phyloP scores from a whole-genome alignment of 2,329 filamentous ascomycete genomes.

The Neoarthrinium moseri region DNA sequence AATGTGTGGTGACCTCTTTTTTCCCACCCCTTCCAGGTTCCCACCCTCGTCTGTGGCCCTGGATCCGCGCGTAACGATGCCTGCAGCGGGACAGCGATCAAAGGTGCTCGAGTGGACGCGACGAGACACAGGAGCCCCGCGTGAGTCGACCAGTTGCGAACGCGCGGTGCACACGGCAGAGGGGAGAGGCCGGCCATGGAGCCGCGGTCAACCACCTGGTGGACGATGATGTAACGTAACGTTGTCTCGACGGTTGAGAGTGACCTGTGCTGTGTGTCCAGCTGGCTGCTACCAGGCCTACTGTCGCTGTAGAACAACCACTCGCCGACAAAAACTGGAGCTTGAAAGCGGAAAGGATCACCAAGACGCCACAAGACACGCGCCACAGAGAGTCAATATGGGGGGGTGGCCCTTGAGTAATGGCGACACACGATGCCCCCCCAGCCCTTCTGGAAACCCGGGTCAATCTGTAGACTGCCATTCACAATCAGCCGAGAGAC shows the following conservation, averaged over 20 bases:
- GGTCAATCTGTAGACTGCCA: too few relatives aligned
- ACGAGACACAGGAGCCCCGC: background rate
- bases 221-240: conserved; percentile 5
- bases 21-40: background rate
- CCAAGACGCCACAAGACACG: background rate
- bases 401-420: background rate
- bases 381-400: background rate
- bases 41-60: background rate
- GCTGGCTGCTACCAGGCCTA: background rate
- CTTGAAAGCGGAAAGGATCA: background rate
- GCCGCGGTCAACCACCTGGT: background rate
- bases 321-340: background rate
- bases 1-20: background rate
- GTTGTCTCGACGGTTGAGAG: background rate
- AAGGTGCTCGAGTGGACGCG: background rate
- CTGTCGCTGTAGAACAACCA: background rate
- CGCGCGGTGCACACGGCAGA: too few relatives aligned
- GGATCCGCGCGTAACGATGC: background rate
- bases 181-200: background rate
- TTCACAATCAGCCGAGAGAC: too few relatives aligned
- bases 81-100: background rate
- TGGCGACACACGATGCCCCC: background rate
- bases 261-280: background rate
- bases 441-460: too few relatives aligned
- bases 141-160: background rate